Base-by-base conservation (phyloP, 2,329 filamentous ascomycete species). In the Calonectria naviculata region DNA sequence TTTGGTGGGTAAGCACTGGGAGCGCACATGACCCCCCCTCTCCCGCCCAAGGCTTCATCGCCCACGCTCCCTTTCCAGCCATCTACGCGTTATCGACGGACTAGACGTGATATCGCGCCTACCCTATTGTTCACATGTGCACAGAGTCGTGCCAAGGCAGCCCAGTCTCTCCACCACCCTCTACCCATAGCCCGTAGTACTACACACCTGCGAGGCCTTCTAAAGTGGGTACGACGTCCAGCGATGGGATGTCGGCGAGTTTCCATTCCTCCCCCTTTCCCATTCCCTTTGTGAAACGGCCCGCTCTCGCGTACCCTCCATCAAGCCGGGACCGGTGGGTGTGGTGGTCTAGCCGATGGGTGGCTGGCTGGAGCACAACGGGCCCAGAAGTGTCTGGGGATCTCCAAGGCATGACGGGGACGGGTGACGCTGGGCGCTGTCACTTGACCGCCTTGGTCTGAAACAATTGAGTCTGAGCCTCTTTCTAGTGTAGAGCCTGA, bases 271-370 rank as follows among this genome's bases (percentile, higher is more conserved):
- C 31, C 68, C 70, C 56, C 38, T 62, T 68, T 58, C 52, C 74
- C 65, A 60, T 61, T 60, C 38, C 67, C 65, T 44, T 73, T 73
- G 68, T 78, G 75, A 78, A 78, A 78, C 76, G 76, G 76, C 75
- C 76, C 76, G 76, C 74, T 73, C 75, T 77, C 74, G 75, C 75
- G 71, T 74, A 74, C 74, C 74, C 76, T 75, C 62, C 76, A 74
- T 68, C 44, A 54, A 29, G 52, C 62, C 31, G 62, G 65, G 65
- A 68, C 24, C 58, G 54, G 63, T 56, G 49, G 54, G 52, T 60
- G 67, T 70, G 52, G 52, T 67, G 65, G 42, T 29, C 42, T 73
- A 65, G 70, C 65, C 70, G 58, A 62, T 74, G 60, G 63, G 61
- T 64, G 72, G 71, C 69, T 73, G 70, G 67, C 42, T 62, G 65